Conservation (phyloP, 352 stramenopile genomes). For the Globisporangium camurandrum region DNA sequence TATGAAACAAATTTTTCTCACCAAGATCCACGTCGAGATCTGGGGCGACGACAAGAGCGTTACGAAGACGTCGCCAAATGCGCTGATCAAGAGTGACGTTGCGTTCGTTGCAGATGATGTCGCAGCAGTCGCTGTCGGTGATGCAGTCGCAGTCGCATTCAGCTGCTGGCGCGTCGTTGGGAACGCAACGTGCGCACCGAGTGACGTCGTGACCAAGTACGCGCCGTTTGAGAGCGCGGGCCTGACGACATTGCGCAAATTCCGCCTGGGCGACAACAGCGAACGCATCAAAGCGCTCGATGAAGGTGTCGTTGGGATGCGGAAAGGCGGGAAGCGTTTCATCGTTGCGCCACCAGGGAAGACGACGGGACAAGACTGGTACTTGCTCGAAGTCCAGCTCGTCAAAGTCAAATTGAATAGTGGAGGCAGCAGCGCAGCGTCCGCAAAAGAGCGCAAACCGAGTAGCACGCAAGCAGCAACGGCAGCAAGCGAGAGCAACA, state of each 20-base stretch:
- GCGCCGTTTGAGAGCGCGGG: slow-evolving; percentile 60
- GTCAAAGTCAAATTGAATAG: slow-evolving; percentile 62
- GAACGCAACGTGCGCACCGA: slow-evolving; percentile 42
- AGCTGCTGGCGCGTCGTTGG: slow-evolving; percentile 73
- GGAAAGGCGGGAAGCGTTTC: slow-evolving; percentile 79
- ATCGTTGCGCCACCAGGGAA: slow-evolving; percentile 80
- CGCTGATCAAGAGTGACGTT: slow-evolving; percentile 47
- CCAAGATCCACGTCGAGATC: slow-evolving; percentile 77
- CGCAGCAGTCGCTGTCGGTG: slow-evolving; percentile 29
- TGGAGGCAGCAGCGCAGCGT: slow-evolving; percentile 10
- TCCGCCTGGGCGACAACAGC: slow-evolving; percentile 64
- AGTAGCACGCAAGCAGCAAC: slow-evolving; percentile 10
- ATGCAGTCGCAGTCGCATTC: slow-evolving; percentile 61
- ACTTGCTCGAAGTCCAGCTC: slow-evolving; percentile 69
- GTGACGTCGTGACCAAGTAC: slow-evolving; percentile 73
- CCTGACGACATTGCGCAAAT: slow-evolving; percentile 50
- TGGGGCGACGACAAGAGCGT: slow-evolving; percentile 56
- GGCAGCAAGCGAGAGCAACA: slow-evolving; percentile 6
- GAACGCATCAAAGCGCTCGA: slow-evolving; percentile 87
- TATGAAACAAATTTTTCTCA: slow-evolving; percentile 59
- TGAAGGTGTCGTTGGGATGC: slow-evolving; percentile 85
- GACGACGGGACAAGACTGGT: slow-evolving; percentile 78
- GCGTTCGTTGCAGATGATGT: slow-evolving; percentile 29
- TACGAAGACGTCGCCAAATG: slow-evolving; percentile 34
- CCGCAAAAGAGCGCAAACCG: slow-evolving; percentile 21